Conservation (phyloP, 371 early-diverging fungal species). For the Mucor sp. region DNA sequence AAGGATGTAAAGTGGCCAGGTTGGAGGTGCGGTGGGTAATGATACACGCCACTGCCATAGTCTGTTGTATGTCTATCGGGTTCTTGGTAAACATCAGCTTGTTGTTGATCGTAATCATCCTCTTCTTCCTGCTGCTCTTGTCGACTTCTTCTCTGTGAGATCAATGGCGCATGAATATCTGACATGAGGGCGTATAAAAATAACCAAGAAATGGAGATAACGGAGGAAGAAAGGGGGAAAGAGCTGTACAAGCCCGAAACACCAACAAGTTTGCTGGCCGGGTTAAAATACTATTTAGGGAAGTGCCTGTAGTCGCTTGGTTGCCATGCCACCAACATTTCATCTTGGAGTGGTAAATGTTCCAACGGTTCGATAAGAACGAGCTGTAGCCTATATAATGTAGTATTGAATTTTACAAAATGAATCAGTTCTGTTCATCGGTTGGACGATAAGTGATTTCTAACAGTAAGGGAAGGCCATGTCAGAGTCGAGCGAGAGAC, state of each 20-base stretch:
- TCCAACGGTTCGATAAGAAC: no score
- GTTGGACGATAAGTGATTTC: no score
- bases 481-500: no score
- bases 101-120: background rate
- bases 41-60: slow-evolving; percentile 25
- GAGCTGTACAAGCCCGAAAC: background rate
- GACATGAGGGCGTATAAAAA: slow-evolving; percentile 1
- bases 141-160: background rate
- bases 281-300: no score
- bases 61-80: slow-evolving; percentile 5
- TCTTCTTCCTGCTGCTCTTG: slow-evolving; percentile 3
- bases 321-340: no score
- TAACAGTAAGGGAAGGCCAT: no score
- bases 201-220: background rate
- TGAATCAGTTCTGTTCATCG: no score
- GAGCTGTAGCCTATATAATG: no score
- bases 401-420: no score
- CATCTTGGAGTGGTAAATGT: no score
- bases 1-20: slow-evolving; percentile 50
- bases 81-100: background rate
- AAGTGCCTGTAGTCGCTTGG: no score
- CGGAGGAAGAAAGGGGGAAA: background rate
- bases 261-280: no score
- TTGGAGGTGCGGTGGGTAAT: slow-evolving; percentile 43
- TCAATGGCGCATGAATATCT: slow-evolving; percentile 7